phyloP scores from a whole-genome alignment of 805 yeast genomes.

The Pichia nakasei region DNA sequence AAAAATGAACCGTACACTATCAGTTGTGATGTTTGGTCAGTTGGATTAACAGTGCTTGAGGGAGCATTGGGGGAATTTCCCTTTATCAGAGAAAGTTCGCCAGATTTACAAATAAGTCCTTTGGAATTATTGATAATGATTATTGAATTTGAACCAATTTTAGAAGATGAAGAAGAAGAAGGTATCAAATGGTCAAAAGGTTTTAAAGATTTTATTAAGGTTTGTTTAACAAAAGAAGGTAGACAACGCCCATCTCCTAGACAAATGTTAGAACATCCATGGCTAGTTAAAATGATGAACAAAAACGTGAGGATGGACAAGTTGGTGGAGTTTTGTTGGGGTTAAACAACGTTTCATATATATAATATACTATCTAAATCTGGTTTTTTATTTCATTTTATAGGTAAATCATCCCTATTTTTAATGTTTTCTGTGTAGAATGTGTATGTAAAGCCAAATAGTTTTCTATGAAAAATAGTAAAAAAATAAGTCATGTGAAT shows the following conservation, averaged over 20 bases:
- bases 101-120: slow-evolving; percentile 52
- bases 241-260: slow-evolving; percentile 82
- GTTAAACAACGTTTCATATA: neutral
- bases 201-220: slow-evolving; percentile 73
- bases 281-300: slow-evolving; percentile 73
- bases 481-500: too few relatives aligned
- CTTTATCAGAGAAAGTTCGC: slow-evolving; percentile 32
- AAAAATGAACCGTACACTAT: slow-evolving; percentile 94
- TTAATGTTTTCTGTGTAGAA: too few relatives aligned
- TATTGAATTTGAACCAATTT: slow-evolving; percentile 70
- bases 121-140: slow-evolving; percentile 79
- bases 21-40: slow-evolving; percentile 93
- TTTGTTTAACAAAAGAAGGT: slow-evolving; percentile 74
- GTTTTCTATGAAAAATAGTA: too few relatives aligned
- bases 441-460: too few relatives aligned
- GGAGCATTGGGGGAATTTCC: slow-evolving; percentile 93
- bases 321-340: slow-evolving; percentile 73
- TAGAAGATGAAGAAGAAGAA: slow-evolving; percentile 67
- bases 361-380: neutral
- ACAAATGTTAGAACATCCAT: slow-evolving; percentile 89
- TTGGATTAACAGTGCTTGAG: slow-evolving; percentile 85
- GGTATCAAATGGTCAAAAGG: slow-evolving; percentile 76
- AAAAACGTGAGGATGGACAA: slow-evolving; percentile 77
- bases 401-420: too few relatives aligned
- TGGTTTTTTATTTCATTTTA: too few relatives aligned